Evolutionary conservation across 345 rosid genomes (phyloP), one percentile per base, ranked within the genome.

Genomic region (Ricinus communis): DNA sequence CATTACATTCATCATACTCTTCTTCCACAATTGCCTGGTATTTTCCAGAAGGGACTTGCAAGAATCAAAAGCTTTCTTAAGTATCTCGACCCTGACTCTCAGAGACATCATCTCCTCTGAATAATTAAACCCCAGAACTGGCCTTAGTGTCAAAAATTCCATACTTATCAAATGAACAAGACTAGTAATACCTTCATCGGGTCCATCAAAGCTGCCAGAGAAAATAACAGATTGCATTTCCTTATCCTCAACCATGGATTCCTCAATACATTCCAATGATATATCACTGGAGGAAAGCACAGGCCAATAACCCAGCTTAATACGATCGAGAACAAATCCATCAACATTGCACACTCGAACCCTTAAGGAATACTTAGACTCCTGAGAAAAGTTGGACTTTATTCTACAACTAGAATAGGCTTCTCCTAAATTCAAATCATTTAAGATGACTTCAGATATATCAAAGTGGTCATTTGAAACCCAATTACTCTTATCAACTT

Each of bases 261-360:
- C 74, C 75, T 85, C 85, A 22, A 83, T 69, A 46, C 92, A 77
- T 75, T 95, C 99, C 75, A 92, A 63, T 50, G 82, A 80, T 49
- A 89, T 53, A 75, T 87, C 86, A 73, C 77, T 77, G 5, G 85
- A 84, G 40, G 96, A 85, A 62, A 95, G 76, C 27, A 85, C 82
- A 59, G 97, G 97, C 91, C 96, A 90, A 76, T 90, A 96, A 66
- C 93, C 98, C 52, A 94, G 81, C 82, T 86, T 90, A 54, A 95
- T 92, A 76, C 93, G 89, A 82, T 27, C 15, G 38, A 74, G 83
- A 68, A 84, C 76, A 71, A 73, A 82, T 62, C 74, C 80, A 25
- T 74, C 74, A 47, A 85, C 76, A 77, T 89, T 85, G 74, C 82
- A 69, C 28, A 90, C 71, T 27, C 86, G 80, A 77, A 92, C 83